Percentiles rank a stretch among this genome's conserved stretches.
Conservation (phyloP, 176 grass and related monocot genomes). For the Raddia distichophylla region DNA sequence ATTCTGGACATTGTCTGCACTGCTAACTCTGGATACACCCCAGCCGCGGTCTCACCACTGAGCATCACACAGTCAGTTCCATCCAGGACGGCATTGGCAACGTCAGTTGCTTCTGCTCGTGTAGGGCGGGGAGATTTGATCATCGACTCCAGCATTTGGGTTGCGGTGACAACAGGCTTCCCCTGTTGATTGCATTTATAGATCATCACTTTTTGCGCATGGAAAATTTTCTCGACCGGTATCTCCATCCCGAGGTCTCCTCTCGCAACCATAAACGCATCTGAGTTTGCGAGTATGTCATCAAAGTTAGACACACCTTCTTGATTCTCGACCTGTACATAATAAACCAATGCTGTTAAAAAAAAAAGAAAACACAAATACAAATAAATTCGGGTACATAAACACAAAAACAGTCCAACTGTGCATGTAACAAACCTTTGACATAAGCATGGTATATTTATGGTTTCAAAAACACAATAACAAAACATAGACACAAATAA, state of each 20-base stretch:
- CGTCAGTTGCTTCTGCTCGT: slow-evolving; percentile 82
- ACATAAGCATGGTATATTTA: slow-evolving; percentile 79
- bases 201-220: slow-evolving; percentile 91
- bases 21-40: slow-evolving; percentile 73
- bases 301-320: slow-evolving; percentile 92
- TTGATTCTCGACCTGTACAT: slow-evolving; percentile 79
- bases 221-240: slow-evolving; percentile 91
- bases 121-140: slow-evolving; percentile 91
- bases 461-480: slow-evolving; percentile 38
- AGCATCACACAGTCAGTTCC: slow-evolving; percentile 91
- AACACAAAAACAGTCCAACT: not conserved
- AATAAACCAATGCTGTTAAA: not conserved
- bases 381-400: not conserved
- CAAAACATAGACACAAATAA: not conserved
- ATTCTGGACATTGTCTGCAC: slow-evolving; percentile 84
- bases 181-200: slow-evolving; percentile 84
- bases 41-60: slow-evolving; percentile 84
- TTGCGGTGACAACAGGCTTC: slow-evolving; percentile 90
- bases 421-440: slow-evolving; percentile 57
- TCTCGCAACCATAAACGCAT: slow-evolving; percentile 87
- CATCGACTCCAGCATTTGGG: slow-evolving; percentile 95
- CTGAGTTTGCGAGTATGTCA: slow-evolving; percentile 78
- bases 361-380: not conserved
- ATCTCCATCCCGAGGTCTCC: slow-evolving; percentile 94
- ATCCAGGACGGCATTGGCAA: slow-evolving; percentile 85